Base-by-base conservation (phyloP, 768 basidiomycete genomes). In the Suillus variegatus region DNA sequence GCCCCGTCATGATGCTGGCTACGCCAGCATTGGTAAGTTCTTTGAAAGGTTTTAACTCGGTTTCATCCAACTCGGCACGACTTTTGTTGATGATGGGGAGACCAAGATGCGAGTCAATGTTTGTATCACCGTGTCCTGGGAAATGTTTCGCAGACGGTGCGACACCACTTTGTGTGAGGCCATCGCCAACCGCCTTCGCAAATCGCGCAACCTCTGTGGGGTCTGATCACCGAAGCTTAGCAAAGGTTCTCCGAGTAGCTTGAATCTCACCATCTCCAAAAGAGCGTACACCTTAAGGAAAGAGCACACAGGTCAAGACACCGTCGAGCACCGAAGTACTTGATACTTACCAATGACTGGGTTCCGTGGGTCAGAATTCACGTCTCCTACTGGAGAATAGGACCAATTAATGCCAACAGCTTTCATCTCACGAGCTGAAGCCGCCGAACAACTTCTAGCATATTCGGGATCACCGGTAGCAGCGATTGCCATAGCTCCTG, bases 41-140 rank as follows among this genome's bases (percentile, higher is more conserved):
- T 44, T 74, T 72, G 79, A 92, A 91, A 0, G 90, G 88, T 1
- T 86, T 77, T 13, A 91, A 78, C 70, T 90, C 90, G 8, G 77
- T 83, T 43, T 71, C 58, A 18, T 71, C 56, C 2, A 91, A 76
- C 63, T 82, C 75, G 8, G 73, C 62, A 25, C 76, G 77, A 2
- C 79, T 75, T 65, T 89, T 89, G 61, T 75, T 73, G 70, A 92
- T 90, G 35, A 81, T 74, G 0, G 90, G 90, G 16, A 91, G 81
- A 2, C 82, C 85, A 25, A 88, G 81, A 69, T 91, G 90, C 1
- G 90, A 90, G 70, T 91, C 90, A 55, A 90, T 78, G 63, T 87
- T 82, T 1, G 90, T 92, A 63, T 91, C 89, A 0, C 90, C 89
- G 66, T 91, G 90, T 0, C 90, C 90, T 0, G 89, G 90, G 69